Conservation (phyloP, 2,329 filamentous ascomycete species). For the Fusarium pseudoanthophilum region DNA sequence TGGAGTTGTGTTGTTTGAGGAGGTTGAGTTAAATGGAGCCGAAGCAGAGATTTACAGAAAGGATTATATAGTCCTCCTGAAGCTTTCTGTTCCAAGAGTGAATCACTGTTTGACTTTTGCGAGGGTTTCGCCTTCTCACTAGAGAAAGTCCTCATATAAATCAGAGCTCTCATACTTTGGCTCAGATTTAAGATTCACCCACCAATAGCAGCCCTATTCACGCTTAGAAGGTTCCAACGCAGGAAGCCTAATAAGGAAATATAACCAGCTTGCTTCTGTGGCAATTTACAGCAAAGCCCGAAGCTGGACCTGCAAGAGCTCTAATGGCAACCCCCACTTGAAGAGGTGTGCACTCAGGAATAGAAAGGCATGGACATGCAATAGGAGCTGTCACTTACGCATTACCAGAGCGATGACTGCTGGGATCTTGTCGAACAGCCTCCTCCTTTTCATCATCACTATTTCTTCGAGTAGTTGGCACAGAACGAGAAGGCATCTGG, state of each 20-base stretch:
- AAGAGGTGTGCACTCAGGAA: neutral
- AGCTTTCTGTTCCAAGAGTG: conserved; percentile 8
- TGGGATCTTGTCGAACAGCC: conserved; percentile 74
- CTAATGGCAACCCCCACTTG: conserved; percentile 18
- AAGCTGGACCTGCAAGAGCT: neutral
- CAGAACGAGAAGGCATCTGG: conserved; percentile 80
- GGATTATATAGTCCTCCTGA: conserved; percentile 25
- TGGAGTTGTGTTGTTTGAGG: neutral
- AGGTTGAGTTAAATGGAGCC: neutral
- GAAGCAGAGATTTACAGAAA: neutral
- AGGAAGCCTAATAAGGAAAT: neutral
- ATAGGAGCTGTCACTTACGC: conserved; percentile 70
- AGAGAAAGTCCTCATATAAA: conserved; percentile 5
- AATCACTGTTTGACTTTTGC: conserved; percentile 18
- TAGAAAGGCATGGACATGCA: neutral
- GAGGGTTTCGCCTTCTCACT: conserved; percentile 13
- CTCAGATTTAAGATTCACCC: neutral
- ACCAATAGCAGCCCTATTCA: neutral
- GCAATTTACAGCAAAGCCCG: neutral
- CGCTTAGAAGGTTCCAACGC: neutral
- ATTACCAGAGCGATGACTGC: conserved; percentile 77
- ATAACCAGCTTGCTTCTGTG: neutral
- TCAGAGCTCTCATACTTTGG: neutral
- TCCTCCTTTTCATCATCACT: conserved; percentile 91
- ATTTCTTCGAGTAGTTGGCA: conserved; percentile 87